Conservation (phyloP, 108 stramenopile species). For the Bacterosira constricta region DNA sequence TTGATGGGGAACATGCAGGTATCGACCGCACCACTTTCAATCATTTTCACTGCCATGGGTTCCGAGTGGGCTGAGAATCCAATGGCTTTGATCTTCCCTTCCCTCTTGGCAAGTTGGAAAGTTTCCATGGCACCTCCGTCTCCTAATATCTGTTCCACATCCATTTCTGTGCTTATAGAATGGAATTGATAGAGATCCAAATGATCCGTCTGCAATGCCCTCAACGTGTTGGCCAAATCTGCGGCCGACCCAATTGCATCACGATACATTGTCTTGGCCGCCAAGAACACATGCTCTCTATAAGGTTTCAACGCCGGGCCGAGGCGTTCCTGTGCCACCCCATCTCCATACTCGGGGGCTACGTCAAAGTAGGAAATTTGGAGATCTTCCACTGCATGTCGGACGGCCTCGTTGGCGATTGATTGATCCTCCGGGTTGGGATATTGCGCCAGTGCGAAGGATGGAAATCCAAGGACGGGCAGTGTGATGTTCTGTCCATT, state of each 20-base stretch:
- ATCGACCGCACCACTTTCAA: constrained; percentile 41
- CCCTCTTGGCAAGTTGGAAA: constrained; percentile 24
- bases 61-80: constrained; percentile 46
- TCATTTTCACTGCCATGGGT: constrained; percentile 45
- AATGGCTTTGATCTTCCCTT: constrained; percentile 34
- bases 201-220: constrained; percentile 38
- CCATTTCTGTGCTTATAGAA: constrained; percentile 40
- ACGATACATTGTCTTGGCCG: constrained; percentile 54
- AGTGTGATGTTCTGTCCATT: constrained; percentile 24
- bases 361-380: constrained; percentile 47
- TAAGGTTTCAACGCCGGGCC: constrained; percentile 40
- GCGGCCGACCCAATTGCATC: constrained; percentile 1
- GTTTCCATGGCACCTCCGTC: constrained; percentile 49
- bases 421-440: constrained; percentile 15
- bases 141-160: constrained; percentile 34
- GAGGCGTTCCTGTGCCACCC: constrained; percentile 34
- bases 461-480: constrained; percentile 41
- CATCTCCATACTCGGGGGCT: constrained; percentile 54
- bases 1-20: constrained; percentile 55
- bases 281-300: constrained; percentile 28
- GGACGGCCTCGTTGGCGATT: constrained; percentile 32
- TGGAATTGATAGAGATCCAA: constrained; percentile 51
- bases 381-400: constrained; percentile 35
- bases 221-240: constrained; percentile 44
- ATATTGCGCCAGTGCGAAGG: constrained; percentile 15